These are phyloP conservation scores for Colletotrichum ledebouriae DNA, from an alignment of 2,329 filamentous ascomycete species.

Conservation along the genomic window DNA sequence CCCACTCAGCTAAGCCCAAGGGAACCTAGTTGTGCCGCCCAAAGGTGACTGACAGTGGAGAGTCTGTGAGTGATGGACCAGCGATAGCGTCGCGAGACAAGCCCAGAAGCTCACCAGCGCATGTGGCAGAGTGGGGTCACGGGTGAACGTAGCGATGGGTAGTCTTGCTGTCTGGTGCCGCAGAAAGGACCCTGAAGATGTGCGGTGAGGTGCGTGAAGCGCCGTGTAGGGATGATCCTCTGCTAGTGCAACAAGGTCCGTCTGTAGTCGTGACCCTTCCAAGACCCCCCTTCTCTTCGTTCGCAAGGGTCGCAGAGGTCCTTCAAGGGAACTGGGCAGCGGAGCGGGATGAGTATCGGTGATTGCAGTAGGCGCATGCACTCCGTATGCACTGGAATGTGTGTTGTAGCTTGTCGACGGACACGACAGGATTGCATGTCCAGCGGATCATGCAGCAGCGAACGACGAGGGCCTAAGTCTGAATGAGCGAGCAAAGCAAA, in stretches of 20 bases:
- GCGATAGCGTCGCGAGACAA: constrained; percentile 35
- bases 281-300: constrained; percentile 23
- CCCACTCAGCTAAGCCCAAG: constrained; percentile 40
- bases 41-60: constrained; percentile 35
- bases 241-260: constrained; percentile 23
- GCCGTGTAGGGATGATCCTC: constrained; percentile 30
- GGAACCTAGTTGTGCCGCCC: constrained; percentile 37
- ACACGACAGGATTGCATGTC: constrained; percentile 55
- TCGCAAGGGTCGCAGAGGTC: constrained; percentile 26
- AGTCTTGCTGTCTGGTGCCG: constrained; percentile 25
- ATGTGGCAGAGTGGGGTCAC: constrained; percentile 38
- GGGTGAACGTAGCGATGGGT: constrained; percentile 26
- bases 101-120: constrained; percentile 40
- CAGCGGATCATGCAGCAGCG: constrained; percentile 47
- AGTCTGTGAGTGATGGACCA: constrained; percentile 37
- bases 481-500: constrained; percentile 27
- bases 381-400: constrained; percentile 35
- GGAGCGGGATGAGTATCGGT: constrained; percentile 30
- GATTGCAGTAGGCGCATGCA: constrained; percentile 39
- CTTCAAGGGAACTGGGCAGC: constrained; percentile 23
- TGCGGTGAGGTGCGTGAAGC: constrained; percentile 41
- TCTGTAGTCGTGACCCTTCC: constrained; percentile 34
- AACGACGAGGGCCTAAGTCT: constrained; percentile 35
- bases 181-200: constrained; percentile 41
- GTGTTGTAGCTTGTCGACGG: constrained; percentile 49